Evolutionary conservation across 2,329 filamentous ascomycete genomes (phyloP).

Genomic region (Akanthomyces uredinophilus): DNA sequence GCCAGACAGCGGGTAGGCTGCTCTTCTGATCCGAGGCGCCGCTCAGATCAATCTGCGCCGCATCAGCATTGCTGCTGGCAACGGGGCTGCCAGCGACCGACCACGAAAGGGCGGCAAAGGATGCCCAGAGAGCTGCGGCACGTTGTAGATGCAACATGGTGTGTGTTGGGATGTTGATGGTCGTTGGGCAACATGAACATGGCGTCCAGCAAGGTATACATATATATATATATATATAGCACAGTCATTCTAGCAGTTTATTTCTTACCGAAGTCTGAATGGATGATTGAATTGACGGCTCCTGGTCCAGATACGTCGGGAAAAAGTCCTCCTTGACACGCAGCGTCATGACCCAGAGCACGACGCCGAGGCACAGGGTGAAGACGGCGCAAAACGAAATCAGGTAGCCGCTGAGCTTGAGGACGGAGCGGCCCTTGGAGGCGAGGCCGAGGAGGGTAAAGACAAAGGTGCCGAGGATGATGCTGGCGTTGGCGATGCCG

Average conservation of each 20-base stretch:
- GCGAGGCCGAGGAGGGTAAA: conserved; percentile 67
- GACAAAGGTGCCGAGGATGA: conserved; percentile 67
- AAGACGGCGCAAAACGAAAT: conserved; percentile 58
- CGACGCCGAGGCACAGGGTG: conserved; percentile 60
- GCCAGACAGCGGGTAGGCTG: conserved; percentile 12
- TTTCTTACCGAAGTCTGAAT: conserved; percentile 62
- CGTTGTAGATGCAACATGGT: not conserved
- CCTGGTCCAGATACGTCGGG: conserved; percentile 55
- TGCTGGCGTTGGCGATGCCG: conserved; percentile 65
- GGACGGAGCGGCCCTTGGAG: conserved; percentile 61
- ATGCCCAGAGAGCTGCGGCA: not conserved
- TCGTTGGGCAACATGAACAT: not conserved
- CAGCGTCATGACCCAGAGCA: conserved; percentile 70
- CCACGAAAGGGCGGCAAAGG: not conserved
- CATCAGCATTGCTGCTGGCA: not conserved
- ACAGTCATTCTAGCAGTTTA: conserved; percentile 16
- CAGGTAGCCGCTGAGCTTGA: conserved; percentile 64
- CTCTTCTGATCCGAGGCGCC: not conserved
- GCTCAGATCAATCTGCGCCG: not conserved
- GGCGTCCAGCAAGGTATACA: not conserved
- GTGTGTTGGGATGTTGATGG: not conserved
- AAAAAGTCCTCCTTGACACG: conserved; percentile 59
- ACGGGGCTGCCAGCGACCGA: not conserved
- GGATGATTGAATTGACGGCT: conserved; percentile 55
- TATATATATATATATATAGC: not conserved